Base-by-base conservation (phyloP, 1,139 yeast genomes). In the Zygosaccharomyces sapae region DNA sequence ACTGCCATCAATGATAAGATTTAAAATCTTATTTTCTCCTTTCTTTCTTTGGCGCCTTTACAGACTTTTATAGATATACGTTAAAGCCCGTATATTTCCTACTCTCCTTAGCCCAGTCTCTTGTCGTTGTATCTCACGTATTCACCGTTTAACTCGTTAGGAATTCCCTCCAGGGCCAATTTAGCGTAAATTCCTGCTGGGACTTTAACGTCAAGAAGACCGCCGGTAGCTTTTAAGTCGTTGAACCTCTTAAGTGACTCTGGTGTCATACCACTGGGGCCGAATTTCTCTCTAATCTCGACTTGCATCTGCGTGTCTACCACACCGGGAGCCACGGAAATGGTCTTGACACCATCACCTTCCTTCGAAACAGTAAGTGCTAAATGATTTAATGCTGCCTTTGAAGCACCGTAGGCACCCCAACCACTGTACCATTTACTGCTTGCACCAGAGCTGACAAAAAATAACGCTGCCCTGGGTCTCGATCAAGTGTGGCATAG, bases 241-340 rank as follows among this genome's bases (percentile, higher is more conserved):
- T 73, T 68, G 65, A 89, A 89, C 55, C 80, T 71, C 48, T 77
- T 67, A 54, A 78, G 74, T 8, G 78, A 74, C 13, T 75, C 79
- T 0, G 72, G 69, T 1, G 74, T 70, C 96, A 88, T 87, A 33
- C 70, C 68, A 8, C 61, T 55, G 16, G 62, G 60, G 1, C 80
- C 79, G 57, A 77, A 76, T 35, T 62, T 69, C 20, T 78, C 82
- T 59, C 97, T 77, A 48, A 90, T 88, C 48, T 79, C 82, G 9
- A 59, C 62, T 68, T 90, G 97, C 97, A 90, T 90, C 18, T 71
- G 73, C 0, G 97, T 89, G 62, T 86, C 88, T 2, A 90, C 97
- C 1, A 87, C 95, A 3, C 97, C 97, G 0, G 97, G 97, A 2
- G 96, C 96, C 20, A 90, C 74, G 0, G 96, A 73, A 8, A 87